Conservation (phyloP, 257 asterid genomes). For the Solanum pimpinellifolium region DNA sequence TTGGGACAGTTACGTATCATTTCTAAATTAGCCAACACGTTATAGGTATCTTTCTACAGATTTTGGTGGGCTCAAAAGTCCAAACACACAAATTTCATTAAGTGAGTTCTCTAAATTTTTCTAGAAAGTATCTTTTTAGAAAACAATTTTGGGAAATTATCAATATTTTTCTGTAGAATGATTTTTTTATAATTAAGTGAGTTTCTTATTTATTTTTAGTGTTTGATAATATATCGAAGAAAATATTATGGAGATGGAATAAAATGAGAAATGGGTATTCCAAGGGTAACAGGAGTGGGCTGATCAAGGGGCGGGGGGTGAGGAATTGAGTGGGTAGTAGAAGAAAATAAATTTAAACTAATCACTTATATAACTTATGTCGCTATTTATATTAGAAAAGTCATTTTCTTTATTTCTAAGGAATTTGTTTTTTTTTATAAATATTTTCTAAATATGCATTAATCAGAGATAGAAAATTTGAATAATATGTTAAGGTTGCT, state of each 20-base stretch:
- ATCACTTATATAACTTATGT: not conserved
- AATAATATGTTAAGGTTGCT: too few relatives aligned
- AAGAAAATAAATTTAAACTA: too few relatives aligned
- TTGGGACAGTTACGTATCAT: not conserved
- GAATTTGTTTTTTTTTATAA: too few relatives aligned
- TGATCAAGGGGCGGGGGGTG: not conserved
- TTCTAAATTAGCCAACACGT: not conserved
- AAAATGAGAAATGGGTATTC: not conserved
- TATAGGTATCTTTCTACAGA: not conserved
- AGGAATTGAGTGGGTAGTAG: not conserved
- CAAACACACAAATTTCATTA: not conserved
- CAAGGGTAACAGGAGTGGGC: not conserved
- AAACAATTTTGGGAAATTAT: not conserved
- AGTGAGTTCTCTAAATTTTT: not conserved
- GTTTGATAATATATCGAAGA: not conserved
- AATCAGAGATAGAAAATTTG: not conserved
- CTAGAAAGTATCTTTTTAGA: not conserved
- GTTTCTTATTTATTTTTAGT: not conserved
- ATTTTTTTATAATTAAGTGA: not conserved
- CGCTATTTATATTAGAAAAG: not conserved
- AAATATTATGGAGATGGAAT: not conserved
- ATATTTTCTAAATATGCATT: too few relatives aligned
- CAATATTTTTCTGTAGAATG: too few relatives aligned
- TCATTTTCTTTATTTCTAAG: not conserved
- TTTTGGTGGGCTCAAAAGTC: not conserved